phyloP scores from a whole-genome alignment of 176 grass and related monocot species.

The Phoenix roebelenii region DNA sequence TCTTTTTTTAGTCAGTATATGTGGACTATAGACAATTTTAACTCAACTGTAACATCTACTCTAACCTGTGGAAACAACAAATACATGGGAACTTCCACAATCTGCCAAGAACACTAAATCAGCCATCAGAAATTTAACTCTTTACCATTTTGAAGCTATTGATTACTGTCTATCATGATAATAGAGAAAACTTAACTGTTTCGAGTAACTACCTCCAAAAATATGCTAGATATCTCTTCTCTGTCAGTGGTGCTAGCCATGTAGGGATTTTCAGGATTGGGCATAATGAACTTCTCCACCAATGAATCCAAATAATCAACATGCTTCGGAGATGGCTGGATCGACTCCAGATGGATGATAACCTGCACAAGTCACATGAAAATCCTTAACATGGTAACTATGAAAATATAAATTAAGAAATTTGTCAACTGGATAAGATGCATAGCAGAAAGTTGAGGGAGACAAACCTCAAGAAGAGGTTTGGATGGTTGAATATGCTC shows the following conservation, averaged over 20 bases:
- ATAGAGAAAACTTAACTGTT: neutral
- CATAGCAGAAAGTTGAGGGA: neutral
- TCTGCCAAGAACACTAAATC: too few species aligned
- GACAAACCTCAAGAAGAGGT: slow-evolving; percentile 63
- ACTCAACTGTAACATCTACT: too few species aligned
- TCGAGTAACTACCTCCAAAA: slow-evolving; percentile 68
- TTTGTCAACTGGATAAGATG: slow-evolving; percentile 4
- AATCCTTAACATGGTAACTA: neutral
- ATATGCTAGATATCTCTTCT: slow-evolving; percentile 92
- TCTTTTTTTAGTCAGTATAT: too few species aligned
- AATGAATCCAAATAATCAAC: slow-evolving; percentile 73
- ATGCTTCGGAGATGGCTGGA: slow-evolving; percentile 56
- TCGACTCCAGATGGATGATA: slow-evolving; percentile 71
- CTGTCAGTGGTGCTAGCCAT: slow-evolving; percentile 52
- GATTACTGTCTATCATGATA: too few species aligned
- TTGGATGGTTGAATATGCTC: slow-evolving; percentile 45
- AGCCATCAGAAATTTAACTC: too few species aligned
- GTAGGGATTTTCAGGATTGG: slow-evolving; percentile 37
- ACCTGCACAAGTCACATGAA: slow-evolving; percentile 39
- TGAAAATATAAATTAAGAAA: neutral
- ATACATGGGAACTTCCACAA: too few species aligned
- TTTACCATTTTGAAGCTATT: too few species aligned
- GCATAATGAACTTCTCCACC: slow-evolving; percentile 72
- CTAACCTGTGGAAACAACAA: too few species aligned
- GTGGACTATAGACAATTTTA: too few species aligned